phyloP scores from a whole-genome alignment of 1,284 basidiomycete genomes.

The Cystobasidium sp. region DNA sequence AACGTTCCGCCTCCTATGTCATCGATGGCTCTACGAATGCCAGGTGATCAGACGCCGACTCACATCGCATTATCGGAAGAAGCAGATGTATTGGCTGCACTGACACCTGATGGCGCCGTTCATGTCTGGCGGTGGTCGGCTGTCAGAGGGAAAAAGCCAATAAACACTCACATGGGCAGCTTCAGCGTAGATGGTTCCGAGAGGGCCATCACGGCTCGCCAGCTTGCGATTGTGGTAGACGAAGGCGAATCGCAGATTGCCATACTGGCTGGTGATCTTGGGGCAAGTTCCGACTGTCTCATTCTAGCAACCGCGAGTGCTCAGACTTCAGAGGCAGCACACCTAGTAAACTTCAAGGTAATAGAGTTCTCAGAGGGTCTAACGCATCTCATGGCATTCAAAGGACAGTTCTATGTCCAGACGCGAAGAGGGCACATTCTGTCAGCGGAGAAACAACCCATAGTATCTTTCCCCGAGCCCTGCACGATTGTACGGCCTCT shows the following conservation, averaged over 20 bases:
- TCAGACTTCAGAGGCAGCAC: no score
- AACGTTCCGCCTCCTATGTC: conserved; percentile 97
- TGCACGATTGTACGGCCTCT: conserved; percentile 62
- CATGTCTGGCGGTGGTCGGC: conserved; percentile 66
- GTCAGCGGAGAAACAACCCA: conserved; percentile 28
- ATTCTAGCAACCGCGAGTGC: no score
- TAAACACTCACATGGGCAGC: not conserved
- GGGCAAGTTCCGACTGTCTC: not conserved
- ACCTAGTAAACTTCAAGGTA: no score
- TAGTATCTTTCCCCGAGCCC: conserved; percentile 66
- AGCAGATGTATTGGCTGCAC: conserved; percentile 67
- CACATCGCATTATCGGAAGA: conserved; percentile 69
- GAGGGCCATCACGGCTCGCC: not conserved
- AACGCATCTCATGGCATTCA: no score
- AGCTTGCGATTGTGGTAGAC: not conserved
- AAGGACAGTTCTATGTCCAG: not conserved
- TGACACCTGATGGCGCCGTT: conserved; percentile 64
- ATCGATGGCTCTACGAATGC: conserved; percentile 58
- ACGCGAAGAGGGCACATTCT: not conserved
- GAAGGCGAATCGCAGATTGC: not conserved
- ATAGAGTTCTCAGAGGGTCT: no score
- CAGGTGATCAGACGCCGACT: conserved; percentile 61
- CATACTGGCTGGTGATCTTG: not conserved
- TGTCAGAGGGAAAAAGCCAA: conserved; percentile 14
- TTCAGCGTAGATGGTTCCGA: not conserved